Evolutionary conservation across 1,139 yeast genomes (phyloP).

Genomic region (Yamadazyma triangularis): DNA sequence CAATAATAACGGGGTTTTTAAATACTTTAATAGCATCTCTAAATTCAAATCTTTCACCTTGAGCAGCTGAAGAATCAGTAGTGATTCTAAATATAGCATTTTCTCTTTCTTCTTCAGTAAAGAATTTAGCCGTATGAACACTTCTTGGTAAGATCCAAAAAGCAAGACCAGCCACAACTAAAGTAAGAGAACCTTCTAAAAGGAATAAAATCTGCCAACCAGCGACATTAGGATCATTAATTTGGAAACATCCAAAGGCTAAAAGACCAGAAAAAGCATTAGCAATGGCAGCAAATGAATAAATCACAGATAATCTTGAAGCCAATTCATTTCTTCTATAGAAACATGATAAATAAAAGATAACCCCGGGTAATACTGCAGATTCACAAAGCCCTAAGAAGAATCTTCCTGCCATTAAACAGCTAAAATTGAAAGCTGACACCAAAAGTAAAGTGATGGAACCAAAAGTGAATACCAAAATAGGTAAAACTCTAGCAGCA

Average conservation of each 20-base stretch:
- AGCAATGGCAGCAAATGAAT: constrained; percentile 24
- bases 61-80: constrained; percentile 24
- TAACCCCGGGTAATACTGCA: constrained; percentile 25
- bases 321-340: constrained; percentile 24
- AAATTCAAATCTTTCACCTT: constrained; percentile 16
- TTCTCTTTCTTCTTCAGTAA: constrained; percentile 21
- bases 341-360: constrained; percentile 26
- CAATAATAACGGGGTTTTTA: constrained; percentile 22
- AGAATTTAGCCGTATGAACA: constrained; percentile 22
- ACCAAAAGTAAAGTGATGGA: constrained; percentile 21
- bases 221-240: no score
- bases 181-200: constrained; percentile 57
- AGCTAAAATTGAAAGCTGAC: constrained; percentile 19
- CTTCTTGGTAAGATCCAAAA: constrained; percentile 26
- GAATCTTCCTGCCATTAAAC: constrained; percentile 23
- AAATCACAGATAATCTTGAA: constrained; percentile 21
- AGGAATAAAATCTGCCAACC: constrained; percentile 69
- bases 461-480: constrained; percentile 26
- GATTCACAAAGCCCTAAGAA: constrained; percentile 26
- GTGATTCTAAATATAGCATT: constrained; percentile 22
- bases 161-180: constrained; percentile 48
- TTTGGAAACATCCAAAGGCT: constrained; percentile 26
- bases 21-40: constrained; percentile 25
- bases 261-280: constrained; percentile 21
- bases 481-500: constrained; percentile 26